Conservation (phyloP, 176 grass and related monocot genomes). For the Zoysia japonica region DNA sequence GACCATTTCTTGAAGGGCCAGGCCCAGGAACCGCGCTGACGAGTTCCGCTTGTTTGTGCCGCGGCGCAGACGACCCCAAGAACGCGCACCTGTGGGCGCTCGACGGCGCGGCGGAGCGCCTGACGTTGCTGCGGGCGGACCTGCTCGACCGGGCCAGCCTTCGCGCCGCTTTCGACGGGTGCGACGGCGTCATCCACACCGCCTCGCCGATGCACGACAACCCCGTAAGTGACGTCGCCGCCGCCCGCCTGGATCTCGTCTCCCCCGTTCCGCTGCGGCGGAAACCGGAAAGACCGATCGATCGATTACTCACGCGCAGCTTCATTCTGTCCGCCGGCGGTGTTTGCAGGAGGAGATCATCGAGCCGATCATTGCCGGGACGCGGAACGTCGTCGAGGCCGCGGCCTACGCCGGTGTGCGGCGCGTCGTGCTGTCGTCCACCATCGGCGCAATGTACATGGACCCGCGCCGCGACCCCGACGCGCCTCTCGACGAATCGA, state of each 20-base stretch:
- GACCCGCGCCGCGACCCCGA: constrained; percentile 51
- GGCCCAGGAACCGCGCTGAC: not conserved
- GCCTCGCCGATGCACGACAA: constrained; percentile 66
- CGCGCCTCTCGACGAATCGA: constrained; percentile 38
- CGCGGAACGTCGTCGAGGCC: constrained; percentile 52
- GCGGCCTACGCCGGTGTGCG: constrained; percentile 51
- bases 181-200: constrained; percentile 74
- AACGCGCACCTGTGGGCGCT: constrained; percentile 62
- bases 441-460: constrained; percentile 72
- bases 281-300: not conserved
- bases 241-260: not conserved
- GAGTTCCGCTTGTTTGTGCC: not conserved
- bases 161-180: constrained; percentile 55
- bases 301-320: not conserved
- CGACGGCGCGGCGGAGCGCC: constrained; percentile 57
- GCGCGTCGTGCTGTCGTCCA: constrained; percentile 64
- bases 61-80: constrained; percentile 57
- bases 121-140: constrained; percentile 51
- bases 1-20: not conserved
- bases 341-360: constrained; percentile 49
- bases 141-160: constrained; percentile 59
- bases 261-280: not conserved
- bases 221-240: constrained; percentile 32
- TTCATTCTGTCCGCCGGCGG: not conserved
- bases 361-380: constrained; percentile 54